These are phyloP conservation scores for Russula earlei DNA, from an alignment of 768 basidiomycete species.

Conservation along the genomic window DNA sequence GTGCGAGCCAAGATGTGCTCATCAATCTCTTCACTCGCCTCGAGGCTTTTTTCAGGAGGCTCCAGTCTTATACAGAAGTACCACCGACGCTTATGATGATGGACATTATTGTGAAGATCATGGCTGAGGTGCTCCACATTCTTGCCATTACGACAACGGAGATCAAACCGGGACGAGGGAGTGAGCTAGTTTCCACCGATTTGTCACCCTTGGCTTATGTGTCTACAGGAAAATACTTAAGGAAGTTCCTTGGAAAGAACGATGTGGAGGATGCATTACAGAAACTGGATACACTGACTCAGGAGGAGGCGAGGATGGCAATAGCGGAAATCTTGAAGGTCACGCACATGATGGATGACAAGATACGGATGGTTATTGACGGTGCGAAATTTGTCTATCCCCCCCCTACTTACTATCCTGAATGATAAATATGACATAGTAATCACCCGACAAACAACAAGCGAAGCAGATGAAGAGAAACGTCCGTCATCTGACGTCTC, in stretches of 20 bases:
- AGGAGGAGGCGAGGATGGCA: background rate
- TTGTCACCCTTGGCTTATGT: background rate
- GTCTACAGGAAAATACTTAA: background rate
- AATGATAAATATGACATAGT: background rate
- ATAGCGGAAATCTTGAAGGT: background rate
- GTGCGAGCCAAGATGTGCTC: background rate
- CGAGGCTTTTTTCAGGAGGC: background rate
- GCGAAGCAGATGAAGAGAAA: background rate
- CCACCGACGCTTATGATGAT: background rate
- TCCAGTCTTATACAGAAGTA: background rate
- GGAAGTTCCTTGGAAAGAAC: background rate
- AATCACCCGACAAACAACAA: background rate
- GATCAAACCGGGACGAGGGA: background rate
- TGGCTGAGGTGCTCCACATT: background rate
- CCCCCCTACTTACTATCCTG: too few species aligned
- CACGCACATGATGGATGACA: background rate
- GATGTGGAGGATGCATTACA: background rate
- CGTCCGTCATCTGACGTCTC: background rate
- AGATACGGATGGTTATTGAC: background rate
- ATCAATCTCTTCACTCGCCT: background rate
- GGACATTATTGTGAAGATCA: background rate
- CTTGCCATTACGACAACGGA: background rate
- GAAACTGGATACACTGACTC: background rate
- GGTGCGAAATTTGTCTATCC: background rate
- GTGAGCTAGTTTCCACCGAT: background rate